phyloP scores from a whole-genome alignment of 1,284 basidiomycete genomes.

The Sanghuangporus weigelae region DNA sequence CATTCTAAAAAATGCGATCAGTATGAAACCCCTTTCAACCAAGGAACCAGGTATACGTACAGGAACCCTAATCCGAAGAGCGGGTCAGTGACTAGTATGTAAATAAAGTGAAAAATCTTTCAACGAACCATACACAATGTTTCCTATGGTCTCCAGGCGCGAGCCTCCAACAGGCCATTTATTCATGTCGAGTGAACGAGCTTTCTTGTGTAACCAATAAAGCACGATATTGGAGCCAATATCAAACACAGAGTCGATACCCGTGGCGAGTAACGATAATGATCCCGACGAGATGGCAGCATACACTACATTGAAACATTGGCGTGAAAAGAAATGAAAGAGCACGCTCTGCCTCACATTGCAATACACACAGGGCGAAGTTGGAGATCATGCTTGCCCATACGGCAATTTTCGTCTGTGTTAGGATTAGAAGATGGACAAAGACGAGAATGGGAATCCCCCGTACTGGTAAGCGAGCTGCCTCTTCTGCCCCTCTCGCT shows the following conservation, averaged over 20 bases:
- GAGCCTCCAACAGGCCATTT: conserved; percentile 92
- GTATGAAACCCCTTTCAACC: neutral
- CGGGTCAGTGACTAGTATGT: neutral
- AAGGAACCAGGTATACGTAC: conserved; percentile 36
- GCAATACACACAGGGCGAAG: conserved; percentile 60
- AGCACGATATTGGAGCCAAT: conserved; percentile 87
- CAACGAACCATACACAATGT: conserved; percentile 77
- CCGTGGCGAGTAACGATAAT: conserved; percentile 85
- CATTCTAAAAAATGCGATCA: conserved; percentile 42
- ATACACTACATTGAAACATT: conserved; percentile 48
- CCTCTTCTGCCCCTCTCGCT: conserved; percentile 59
- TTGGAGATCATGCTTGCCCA: conserved; percentile 81
- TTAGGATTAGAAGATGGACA: conserved; percentile 5
- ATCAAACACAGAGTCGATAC: conserved; percentile 88
- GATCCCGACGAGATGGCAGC: conserved; percentile 85
- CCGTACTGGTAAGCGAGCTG: conserved; percentile 58
- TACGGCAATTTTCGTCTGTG: conserved; percentile 82
- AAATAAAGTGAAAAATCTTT: conserved; percentile 14
- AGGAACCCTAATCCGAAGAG: conserved; percentile 42
- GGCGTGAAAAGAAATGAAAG: neutral
- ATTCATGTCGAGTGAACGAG: conserved; percentile 65
- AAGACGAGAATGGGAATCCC: neutral
- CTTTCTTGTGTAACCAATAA: conserved; percentile 77
- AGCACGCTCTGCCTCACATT: conserved; percentile 43
- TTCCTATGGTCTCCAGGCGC: conserved; percentile 88